Evolutionary conservation across 192 early-diverging fungal species (phyloP), one percentile per base, ranked within the genome.

Genomic region (Linnemannia hyalina): DNA sequence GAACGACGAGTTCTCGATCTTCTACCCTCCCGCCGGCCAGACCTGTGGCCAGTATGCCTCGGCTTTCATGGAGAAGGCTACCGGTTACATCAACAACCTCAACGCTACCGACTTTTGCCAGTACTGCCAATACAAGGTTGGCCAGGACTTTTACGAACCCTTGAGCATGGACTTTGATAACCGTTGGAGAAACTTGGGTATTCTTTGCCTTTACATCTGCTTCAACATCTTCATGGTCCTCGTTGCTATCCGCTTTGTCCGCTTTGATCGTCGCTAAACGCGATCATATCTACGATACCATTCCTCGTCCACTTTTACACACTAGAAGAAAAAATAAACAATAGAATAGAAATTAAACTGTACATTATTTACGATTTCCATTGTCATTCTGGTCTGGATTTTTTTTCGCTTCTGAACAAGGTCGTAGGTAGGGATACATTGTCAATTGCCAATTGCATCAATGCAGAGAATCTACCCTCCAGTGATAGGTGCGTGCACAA

Each of bases 161-260:
- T 93, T 94, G 91, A 70, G 68, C 57, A 92, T 88, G 75, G 88
- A 36, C 36, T 83, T 78, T 75, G 63, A 23, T 26, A 72, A 95
- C 81, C 91, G 91, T 46, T 96, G 94, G 94, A 92, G 94, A 80
- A 95, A 95, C 83, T 89, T 93, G 83, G 93, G 93, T 32, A 93
- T 95, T 41, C 49, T 96, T 22, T 76, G 90, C 38, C 82, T 82
- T 1, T 95, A 92, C 80, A 84, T 87, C 16, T 77, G 42, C 4
- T 94, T 94, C 79, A 95, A 96, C 77, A 70, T 83, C 8, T 16
- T 70, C 68, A 74, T 74, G 32, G 68, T 91, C 49, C 8, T 90
- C 32, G 85, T 93, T 8, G 83, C 84, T 44, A 44, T 91, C 44
- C 69, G 57, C 46, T 82, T 84, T 23, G 86, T 91, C 46, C 88